Conservation (phyloP, 1,284 basidiomycete genomes). For the Sanghuangporus sanghuang region DNA sequence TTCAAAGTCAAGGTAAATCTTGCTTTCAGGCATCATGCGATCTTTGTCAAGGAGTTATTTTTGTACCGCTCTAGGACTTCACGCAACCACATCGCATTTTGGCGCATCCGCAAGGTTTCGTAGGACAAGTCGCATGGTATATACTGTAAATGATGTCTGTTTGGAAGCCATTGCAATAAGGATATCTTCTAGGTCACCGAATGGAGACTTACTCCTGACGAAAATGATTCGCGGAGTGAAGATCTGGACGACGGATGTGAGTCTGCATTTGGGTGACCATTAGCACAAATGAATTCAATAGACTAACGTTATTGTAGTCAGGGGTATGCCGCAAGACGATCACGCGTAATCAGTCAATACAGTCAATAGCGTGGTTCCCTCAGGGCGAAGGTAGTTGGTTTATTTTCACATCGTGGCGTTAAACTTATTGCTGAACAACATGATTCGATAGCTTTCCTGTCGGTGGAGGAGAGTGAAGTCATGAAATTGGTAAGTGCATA, state of each 20-base stretch:
- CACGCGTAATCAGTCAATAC: slow-evolving; percentile 53
- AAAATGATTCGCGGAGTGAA: slow-evolving; percentile 68
- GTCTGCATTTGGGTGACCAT: slow-evolving; percentile 19
- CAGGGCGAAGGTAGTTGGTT: slow-evolving; percentile 48
- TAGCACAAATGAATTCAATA: background rate
- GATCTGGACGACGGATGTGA: slow-evolving; percentile 63
- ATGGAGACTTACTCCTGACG: slow-evolving; percentile 56
- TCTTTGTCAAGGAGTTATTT: background rate
- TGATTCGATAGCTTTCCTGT: slow-evolving; percentile 42
- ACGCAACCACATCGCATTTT: slow-evolving; percentile 50
- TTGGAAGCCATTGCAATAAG: background rate
- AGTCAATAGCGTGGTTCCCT: slow-evolving; percentile 71
- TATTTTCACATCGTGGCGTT: background rate
- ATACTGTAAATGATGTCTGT: background rate
- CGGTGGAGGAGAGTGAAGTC: slow-evolving; percentile 49
- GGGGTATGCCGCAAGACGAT: slow-evolving; percentile 71
- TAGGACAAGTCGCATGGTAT: slow-evolving; percentile 75
- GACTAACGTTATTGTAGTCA: slow-evolving; percentile 37
- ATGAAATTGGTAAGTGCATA: slow-evolving; percentile 38
- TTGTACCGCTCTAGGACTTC: slow-evolving; percentile 5
- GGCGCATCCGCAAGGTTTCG: slow-evolving; percentile 69
- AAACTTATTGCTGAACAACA: background rate
- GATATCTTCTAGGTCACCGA: slow-evolving; percentile 51
- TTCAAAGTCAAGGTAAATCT: slow-evolving; percentile 60
- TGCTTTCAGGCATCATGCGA: background rate